Evolutionary conservation across 306 rosid species (phyloP).

Genomic region (Cicer judaicum): DNA sequence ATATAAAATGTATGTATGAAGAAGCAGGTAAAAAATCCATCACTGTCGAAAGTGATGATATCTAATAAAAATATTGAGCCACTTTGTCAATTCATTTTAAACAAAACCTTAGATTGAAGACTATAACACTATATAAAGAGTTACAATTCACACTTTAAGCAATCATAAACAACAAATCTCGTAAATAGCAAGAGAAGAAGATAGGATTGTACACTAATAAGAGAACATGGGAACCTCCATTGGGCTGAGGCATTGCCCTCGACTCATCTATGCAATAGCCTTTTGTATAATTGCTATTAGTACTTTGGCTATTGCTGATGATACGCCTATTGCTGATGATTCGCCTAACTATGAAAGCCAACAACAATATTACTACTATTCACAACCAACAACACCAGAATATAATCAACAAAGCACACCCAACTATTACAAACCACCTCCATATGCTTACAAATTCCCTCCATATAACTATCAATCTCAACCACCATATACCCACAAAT

Average conservation of each 20-base stretch:
- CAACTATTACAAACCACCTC: neutral
- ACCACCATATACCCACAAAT: neutral
- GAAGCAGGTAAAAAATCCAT: too few species aligned
- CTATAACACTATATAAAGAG: conserved; percentile 10
- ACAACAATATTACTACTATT: conserved; percentile 32
- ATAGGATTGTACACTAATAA: neutral
- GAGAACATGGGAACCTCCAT: conserved; percentile 48
- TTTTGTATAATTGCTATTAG: conserved; percentile 50
- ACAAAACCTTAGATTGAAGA: neutral
- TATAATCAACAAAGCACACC: neutral
- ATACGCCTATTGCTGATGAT: too few species aligned
- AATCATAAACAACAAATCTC: neutral
- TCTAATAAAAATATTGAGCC: neutral
- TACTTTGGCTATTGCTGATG: conserved; percentile 41
- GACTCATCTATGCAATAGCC: conserved; percentile 48
- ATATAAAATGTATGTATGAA: neutral
- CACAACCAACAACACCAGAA: conserved; percentile 9
- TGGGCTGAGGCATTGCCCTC: conserved; percentile 53
- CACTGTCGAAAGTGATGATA: neutral
- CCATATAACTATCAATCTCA: conserved; percentile 26
- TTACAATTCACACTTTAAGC: neutral
- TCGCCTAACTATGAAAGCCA: conserved; percentile 20
- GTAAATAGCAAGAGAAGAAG: neutral
- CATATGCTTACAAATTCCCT: neutral
- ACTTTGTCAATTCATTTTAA: neutral